Percentiles rank a stretch among this genome's conserved stretches.
phyloP scores from a whole-genome alignment of 345 rosid species.

The Eucalyptus curtisii region DNA sequence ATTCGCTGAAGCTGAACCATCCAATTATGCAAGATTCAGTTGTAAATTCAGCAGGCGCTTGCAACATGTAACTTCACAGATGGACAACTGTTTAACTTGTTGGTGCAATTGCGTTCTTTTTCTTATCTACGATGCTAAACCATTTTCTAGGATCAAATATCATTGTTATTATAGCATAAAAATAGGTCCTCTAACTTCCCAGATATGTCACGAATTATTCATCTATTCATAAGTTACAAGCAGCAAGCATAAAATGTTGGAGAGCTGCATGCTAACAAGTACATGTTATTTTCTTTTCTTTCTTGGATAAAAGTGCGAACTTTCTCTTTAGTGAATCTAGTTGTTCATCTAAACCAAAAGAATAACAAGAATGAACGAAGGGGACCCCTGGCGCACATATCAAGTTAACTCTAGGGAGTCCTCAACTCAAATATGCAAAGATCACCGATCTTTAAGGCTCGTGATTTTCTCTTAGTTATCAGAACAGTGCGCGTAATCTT shows the following conservation, averaged over 20 bases:
- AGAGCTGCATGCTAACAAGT: background rate
- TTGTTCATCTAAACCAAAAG: background rate
- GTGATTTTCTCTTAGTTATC: too few relatives aligned
- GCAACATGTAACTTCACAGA: background rate
- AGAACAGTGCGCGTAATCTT: background rate
- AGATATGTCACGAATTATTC: background rate
- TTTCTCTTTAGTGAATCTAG: background rate
- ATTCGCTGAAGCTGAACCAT: background rate
- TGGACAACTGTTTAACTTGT: background rate
- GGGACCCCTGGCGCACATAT: background rate
- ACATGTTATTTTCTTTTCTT: background rate
- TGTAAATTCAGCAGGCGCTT: background rate
- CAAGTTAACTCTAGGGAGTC: background rate
- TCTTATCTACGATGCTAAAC: background rate
- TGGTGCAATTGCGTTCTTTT: background rate
- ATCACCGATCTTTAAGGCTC: background rate
- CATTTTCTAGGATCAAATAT: background rate
- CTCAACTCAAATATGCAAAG: background rate
- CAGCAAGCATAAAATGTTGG: background rate
- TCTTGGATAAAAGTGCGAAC: background rate
- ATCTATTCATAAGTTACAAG: background rate
- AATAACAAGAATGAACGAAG: background rate
- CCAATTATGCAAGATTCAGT: background rate
- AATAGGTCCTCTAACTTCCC: background rate
- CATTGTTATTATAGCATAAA: background rate